Percentiles rank a stretch among this genome's conserved stretches.
Evolutionary conservation across 306 rosid genomes (phyloP).

Genomic region (Elaeagnus macrophylla): DNA sequence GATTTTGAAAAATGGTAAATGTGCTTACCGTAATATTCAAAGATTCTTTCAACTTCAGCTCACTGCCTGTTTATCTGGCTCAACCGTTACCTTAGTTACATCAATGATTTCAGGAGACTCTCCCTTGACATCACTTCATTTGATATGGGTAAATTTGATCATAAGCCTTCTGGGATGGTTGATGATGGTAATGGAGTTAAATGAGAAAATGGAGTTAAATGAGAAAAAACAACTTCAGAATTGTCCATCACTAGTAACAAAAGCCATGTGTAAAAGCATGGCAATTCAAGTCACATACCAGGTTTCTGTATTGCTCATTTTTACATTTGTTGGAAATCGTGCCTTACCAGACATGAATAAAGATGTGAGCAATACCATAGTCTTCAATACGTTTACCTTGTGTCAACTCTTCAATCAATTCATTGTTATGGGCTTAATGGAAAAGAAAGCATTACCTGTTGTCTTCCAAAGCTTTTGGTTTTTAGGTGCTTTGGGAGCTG

Average conservation of each 20-base stretch:
- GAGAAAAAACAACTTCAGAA: conserved; percentile 11
- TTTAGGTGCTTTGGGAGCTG: conserved; percentile 23
- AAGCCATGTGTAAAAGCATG: conserved; percentile 25
- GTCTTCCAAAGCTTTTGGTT: conserved; percentile 27
- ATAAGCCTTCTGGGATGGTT: conserved; percentile 36
- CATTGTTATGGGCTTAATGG: conserved; percentile 29
- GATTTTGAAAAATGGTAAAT: conserved; percentile 27
- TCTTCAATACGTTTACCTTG: conserved; percentile 43
- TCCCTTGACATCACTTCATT: conserved; percentile 35
- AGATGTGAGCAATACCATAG: conserved; percentile 31
- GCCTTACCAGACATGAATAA: conserved; percentile 14
- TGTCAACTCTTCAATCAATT: conserved; percentile 49
- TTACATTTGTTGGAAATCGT: conserved; percentile 5
- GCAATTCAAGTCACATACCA: conserved; percentile 42
- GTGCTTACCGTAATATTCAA: conserved; percentile 37
- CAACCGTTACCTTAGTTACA: conserved; percentile 25
- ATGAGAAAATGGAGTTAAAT: too few species aligned
- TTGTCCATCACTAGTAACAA: conserved; percentile 22
- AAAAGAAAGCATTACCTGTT: conserved; percentile 16
- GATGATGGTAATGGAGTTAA: conserved; percentile 53
- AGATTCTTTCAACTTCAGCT: conserved; percentile 48
- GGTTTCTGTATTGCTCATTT: conserved; percentile 25
- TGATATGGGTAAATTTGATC: conserved; percentile 48
- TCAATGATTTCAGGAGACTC: conserved; percentile 44
- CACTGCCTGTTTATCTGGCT: conserved; percentile 38